phyloP scores from a whole-genome alignment of 202 grass and related monocot genomes.

The Saccharum hybrid region DNA sequence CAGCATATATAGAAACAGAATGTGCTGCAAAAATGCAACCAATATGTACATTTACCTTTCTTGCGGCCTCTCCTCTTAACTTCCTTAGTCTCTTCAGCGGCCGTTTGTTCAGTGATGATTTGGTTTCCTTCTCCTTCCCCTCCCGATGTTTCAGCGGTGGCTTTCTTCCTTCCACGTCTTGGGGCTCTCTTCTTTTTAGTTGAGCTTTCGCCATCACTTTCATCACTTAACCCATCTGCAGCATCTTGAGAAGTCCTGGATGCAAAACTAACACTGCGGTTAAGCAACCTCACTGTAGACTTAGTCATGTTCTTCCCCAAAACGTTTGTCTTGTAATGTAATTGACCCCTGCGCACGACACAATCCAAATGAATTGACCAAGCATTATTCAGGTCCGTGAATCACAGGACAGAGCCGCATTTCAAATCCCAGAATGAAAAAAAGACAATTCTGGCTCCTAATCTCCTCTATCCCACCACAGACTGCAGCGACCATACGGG shows the following conservation, averaged over 20 bases:
- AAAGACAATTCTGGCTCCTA: neutral
- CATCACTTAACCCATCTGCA: slow-evolving; percentile 35
- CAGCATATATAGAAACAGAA: slow-evolving; percentile 1
- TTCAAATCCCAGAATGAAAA: neutral
- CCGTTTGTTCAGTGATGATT: slow-evolving; percentile 23
- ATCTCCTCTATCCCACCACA: neutral
- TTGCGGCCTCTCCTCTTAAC: slow-evolving; percentile 57
- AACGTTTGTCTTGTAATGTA: slow-evolving; percentile 37
- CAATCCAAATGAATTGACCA: slow-evolving; percentile 24
- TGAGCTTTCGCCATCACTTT: slow-evolving; percentile 32
- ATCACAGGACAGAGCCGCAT: neutral
- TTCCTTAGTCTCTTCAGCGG: slow-evolving; percentile 44
- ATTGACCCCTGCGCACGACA: slow-evolving; percentile 30
- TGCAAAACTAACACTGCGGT: slow-evolving; percentile 25
- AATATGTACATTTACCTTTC: slow-evolving; percentile 54
- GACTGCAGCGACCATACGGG: neutral
- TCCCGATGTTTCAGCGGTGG: neutral
- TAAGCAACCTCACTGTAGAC: slow-evolving; percentile 24
- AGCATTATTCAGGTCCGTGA: neutral
- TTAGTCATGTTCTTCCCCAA: slow-evolving; percentile 17
- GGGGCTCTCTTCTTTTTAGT: slow-evolving; percentile 35
- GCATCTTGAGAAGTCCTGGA: slow-evolving; percentile 56
- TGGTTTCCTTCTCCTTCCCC: slow-evolving; percentile 12
- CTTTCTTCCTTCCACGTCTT: slow-evolving; percentile 54
- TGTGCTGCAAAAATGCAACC: neutral